These are phyloP conservation scores for Aaosphaeria arxii DNA, from an alignment of 2,329 filamentous ascomycete species.

Conservation along the genomic window DNA sequence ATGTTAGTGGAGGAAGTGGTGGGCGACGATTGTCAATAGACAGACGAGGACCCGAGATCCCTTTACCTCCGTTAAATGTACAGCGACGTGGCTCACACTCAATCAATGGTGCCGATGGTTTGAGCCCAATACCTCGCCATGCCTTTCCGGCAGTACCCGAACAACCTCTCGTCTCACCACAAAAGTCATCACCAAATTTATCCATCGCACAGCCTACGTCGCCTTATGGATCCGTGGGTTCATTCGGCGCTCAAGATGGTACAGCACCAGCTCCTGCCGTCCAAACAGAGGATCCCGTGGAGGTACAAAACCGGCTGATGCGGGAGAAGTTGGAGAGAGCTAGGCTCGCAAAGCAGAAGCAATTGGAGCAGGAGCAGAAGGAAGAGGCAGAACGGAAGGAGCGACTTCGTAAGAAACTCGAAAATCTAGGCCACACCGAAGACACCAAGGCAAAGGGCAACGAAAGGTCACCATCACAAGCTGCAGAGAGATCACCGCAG, in stretches of 20 bases:
- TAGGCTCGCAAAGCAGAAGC: conserved; percentile 61
- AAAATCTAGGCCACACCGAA: conserved; percentile 57
- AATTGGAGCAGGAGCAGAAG: conserved; percentile 58
- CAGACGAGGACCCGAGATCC: conserved; percentile 42
- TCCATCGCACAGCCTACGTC: conserved; percentile 32
- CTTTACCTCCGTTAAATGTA: conserved; percentile 20
- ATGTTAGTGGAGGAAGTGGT: conserved; percentile 80
- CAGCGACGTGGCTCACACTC: conserved; percentile 31
- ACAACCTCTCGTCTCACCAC: conserved; percentile 17
- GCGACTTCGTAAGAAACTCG: conserved; percentile 69
- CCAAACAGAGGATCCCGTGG: conserved; percentile 58
- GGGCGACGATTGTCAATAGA: conserved; percentile 58
- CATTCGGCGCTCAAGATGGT: conserved; percentile 19
- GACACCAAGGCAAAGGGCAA: conserved; percentile 22
- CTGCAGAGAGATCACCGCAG: conserved; percentile 34
- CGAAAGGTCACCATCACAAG: conserved; percentile 36
- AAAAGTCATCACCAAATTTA: conserved; percentile 27
- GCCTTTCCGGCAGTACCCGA: conserved; percentile 10
- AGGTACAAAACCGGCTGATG: conserved; percentile 69
- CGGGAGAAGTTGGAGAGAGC: conserved; percentile 66
- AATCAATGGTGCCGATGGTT: conserved; percentile 23
- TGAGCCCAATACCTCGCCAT: conserved; percentile 18
- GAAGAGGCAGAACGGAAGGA: conserved; percentile 71
- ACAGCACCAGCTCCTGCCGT: conserved; percentile 13
- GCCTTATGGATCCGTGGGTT: conserved; percentile 31